Evolutionary conservation across 2,329 filamentous ascomycete genomes (phyloP), one percentile per base, ranked within the genome.

Genomic region (Madurella mycetomatis): DNA sequence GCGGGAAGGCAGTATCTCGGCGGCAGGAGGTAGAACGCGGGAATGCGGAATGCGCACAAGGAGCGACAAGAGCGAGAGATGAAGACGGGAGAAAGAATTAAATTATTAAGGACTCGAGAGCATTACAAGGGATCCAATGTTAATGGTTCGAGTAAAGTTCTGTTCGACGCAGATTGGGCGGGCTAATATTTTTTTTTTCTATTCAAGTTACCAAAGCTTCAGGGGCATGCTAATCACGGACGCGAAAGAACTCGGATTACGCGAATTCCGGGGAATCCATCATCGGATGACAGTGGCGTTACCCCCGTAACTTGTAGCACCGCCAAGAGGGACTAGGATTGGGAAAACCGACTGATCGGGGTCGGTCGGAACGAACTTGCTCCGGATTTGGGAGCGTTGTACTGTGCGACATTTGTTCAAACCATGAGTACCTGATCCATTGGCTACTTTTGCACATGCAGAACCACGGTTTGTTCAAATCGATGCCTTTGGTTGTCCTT

Each of bases 221-320:
- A 57, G 52, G 56, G 56, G 56, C 48, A 19, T 43, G 34, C 54
- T 48, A 60, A 60, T 56, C 56, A 58, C 40, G 47, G 49, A 47
- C 58, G 44, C 51, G 53, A 47, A 50, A 17, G 32, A 16, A 12
- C 41, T 52, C 41, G 50, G 51, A 49, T 54, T 52, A 19, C 53
- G 43, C 18, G 16, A 40, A 45, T 9, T 11, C 34, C 34, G 34
- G 11, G 11, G 34, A 37, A 37, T 4, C 34, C 11, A 37, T 37
- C 49, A 57, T 59, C 58, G 49, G 41, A 53, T 55, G 56, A 56
- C 53, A 57, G 56, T 59, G 58, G 58, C 58, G 56, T 55, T 56
- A 53, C 51, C 19, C 17, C 43, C 47, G 47, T 52, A 17, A 53
- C 47, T 50, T 50, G 55, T 43, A 43, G 34, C 19, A 42, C 32